Conservation (phyloP, 257 asterid species). For the Solanum chmielewskii region DNA sequence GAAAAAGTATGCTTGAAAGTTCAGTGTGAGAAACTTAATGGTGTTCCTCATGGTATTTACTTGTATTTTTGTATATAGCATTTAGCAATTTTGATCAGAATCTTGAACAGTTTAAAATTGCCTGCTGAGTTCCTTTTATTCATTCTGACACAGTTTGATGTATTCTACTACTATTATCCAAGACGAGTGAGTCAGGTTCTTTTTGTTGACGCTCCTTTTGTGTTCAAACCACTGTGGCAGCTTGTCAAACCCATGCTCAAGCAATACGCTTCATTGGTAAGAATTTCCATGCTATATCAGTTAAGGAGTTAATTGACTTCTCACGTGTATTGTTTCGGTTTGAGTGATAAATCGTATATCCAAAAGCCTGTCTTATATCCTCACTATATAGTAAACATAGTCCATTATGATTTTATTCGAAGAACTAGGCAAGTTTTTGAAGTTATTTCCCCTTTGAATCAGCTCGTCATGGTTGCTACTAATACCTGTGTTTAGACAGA, state of each 20-base stretch:
- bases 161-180: slow-evolving; percentile 81
- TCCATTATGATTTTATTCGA: background rate
- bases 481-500: background rate
- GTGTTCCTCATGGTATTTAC: background rate
- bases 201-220: slow-evolving; percentile 82
- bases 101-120: background rate
- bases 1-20: background rate
- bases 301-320: background rate
- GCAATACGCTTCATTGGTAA: slow-evolving; percentile 85
- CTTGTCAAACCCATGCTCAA: slow-evolving; percentile 63
- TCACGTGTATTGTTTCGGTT: background rate
- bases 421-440: background rate
- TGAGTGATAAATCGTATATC: background rate
- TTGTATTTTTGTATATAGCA: background rate
- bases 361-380: background rate
- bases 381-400: background rate
- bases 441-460: background rate
- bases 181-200: slow-evolving; percentile 67
- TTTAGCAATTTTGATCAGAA: background rate
- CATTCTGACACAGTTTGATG: slow-evolving; percentile 57
- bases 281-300: slow-evolving; percentile 5
- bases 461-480: background rate
- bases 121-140: background rate
- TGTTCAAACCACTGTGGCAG: slow-evolving; percentile 90
- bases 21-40: background rate